These are phyloP conservation scores for Rhizoctonia solani DNA, from an alignment of 1,284 basidiomycete genomes.

Conservation along the genomic window DNA sequence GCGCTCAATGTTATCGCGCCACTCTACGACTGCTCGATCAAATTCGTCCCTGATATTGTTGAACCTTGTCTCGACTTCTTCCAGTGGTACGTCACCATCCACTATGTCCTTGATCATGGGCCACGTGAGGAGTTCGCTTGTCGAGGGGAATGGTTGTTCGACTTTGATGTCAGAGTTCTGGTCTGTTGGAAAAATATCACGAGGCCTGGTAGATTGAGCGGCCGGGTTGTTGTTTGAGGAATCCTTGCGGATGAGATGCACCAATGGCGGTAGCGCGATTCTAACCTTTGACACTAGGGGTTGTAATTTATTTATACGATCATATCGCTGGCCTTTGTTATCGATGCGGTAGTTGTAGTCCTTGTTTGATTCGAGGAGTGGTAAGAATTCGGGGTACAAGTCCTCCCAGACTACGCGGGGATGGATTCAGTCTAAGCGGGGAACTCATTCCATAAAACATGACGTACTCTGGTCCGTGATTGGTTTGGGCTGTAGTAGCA, in stretches of 20 bases:
- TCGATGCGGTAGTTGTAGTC: neutral
- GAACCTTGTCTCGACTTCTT: neutral
- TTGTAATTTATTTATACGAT: neutral
- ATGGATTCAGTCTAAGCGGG: neutral
- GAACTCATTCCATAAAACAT: neutral
- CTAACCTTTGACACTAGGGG: neutral
- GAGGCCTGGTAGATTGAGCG: no score
- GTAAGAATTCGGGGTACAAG: neutral
- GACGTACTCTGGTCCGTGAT: slow-evolving; percentile 11
- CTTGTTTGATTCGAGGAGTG: neutral
- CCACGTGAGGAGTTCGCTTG: neutral
- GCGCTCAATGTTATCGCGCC: neutral
- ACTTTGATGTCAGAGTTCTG: no score
- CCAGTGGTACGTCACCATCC: neutral
- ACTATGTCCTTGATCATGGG: neutral
- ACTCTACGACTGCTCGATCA: neutral
- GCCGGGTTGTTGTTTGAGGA: no score
- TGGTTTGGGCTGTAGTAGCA: slow-evolving; percentile 2
- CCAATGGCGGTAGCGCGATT: neutral
- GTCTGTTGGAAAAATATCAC: no score
- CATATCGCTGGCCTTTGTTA: neutral
- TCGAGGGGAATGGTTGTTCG: neutral
- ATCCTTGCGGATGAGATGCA: neutral
- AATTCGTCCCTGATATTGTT: neutral
- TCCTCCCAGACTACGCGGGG: slow-evolving; percentile 1